Evolutionary conservation across 176 grass and related monocot species (phyloP).

Genomic region (Triticum aestivum): DNA sequence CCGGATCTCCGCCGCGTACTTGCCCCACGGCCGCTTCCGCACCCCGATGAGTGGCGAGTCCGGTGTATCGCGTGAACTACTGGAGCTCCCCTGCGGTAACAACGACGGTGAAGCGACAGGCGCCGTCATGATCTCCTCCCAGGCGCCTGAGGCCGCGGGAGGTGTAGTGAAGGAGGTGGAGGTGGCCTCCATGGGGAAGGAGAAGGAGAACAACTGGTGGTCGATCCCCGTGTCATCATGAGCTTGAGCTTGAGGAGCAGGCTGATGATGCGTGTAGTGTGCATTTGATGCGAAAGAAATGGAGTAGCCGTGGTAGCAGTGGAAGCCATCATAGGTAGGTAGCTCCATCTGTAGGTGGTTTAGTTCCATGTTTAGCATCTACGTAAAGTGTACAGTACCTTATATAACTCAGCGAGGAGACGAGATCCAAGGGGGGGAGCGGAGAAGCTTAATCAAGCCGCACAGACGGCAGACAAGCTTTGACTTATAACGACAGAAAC

Average conservation of each 20-base stretch:
- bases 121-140: neutral
- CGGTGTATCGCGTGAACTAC: neutral
- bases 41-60: constrained; percentile 29
- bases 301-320: neutral
- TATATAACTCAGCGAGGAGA: neutral
- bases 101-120: neutral
- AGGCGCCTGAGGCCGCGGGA: neutral
- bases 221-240: neutral
- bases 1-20: constrained; percentile 58
- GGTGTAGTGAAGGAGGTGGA: neutral
- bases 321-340: neutral
- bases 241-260: neutral
- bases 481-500: neutral
- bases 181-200: neutral
- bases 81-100: neutral
- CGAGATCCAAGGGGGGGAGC: neutral
- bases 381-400: neutral
- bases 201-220: neutral
- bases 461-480: neutral
- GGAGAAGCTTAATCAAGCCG: neutral
- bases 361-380: neutral
- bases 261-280: neutral
- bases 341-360: neutral
- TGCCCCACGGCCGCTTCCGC: constrained; percentile 58
- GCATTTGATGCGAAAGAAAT: neutral